phyloP scores from a whole-genome alignment of 2,329 filamentous ascomycete species.

The Zymoseptoria pseudotritici region DNA sequence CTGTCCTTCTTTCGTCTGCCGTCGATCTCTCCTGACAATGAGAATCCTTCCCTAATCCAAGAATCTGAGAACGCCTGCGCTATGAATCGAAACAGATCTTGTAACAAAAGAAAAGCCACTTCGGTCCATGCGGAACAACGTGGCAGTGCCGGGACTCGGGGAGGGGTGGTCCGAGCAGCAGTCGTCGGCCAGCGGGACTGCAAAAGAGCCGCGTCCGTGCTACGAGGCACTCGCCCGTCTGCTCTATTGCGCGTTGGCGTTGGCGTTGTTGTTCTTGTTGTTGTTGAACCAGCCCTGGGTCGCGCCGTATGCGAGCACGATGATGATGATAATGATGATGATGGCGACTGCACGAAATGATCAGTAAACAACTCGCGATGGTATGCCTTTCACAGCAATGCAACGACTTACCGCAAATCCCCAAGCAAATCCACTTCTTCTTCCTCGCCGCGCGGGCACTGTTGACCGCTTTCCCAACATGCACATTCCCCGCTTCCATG shows the following conservation, averaged over 20 bases:
- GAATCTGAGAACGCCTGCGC: too few species aligned
- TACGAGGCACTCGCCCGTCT: too few species aligned
- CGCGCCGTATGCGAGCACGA: slow-evolving; percentile 31
- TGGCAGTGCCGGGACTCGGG: neutral
- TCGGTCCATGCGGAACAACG: too few species aligned
- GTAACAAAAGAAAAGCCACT: neutral
- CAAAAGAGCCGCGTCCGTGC: neutral
- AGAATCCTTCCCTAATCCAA: too few species aligned
- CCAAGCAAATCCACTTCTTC: slow-evolving; percentile 96
- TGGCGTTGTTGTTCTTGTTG: slow-evolving; percentile 15
- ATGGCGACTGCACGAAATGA: slow-evolving; percentile 21
- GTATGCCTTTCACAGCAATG: too few species aligned
- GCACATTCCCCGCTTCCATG: slow-evolving; percentile 73
- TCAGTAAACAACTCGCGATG: too few species aligned
- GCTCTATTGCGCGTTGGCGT: slow-evolving; percentile 1
- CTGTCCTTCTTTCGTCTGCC: too few species aligned
- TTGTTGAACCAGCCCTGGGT: slow-evolving; percentile 20
- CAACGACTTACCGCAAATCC: slow-evolving; percentile 57
- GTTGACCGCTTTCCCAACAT: slow-evolving; percentile 73
- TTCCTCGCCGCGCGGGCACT: slow-evolving; percentile 73
- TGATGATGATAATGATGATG: slow-evolving; percentile 32
- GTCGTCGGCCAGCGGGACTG: neutral
- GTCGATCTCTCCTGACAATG: too few species aligned
- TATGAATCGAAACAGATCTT: neutral
- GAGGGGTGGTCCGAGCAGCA: neutral